Conservation (phyloP, 2,329 filamentous ascomycete genomes). For the Neodidymelliopsis sp. region DNA sequence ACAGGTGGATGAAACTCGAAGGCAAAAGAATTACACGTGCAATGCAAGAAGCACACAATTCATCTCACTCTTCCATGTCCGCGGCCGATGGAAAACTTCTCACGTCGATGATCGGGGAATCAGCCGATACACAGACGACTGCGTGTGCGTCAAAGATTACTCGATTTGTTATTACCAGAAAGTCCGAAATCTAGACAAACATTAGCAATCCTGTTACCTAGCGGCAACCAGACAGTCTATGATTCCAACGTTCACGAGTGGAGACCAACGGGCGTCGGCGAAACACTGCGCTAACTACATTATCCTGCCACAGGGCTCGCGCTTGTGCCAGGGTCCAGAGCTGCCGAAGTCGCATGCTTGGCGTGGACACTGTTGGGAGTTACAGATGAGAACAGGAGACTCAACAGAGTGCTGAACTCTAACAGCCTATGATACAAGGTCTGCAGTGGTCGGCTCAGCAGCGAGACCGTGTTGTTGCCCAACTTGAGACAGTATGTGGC, state of each 20-base stretch:
- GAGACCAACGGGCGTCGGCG: slow-evolving; percentile 13
- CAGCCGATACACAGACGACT: slow-evolving; percentile 5
- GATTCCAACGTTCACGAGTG: slow-evolving; percentile 19
- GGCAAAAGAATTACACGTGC: slow-evolving; percentile 11
- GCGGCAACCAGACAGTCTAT: slow-evolving; percentile 11
- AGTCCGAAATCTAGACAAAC: slow-evolving; percentile 18
- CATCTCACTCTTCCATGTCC: slow-evolving; percentile 5
- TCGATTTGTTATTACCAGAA: slow-evolving; percentile 13
- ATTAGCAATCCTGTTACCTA: slow-evolving; percentile 24
- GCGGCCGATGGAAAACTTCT: slow-evolving; percentile 18
- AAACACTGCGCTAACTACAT: slow-evolving; percentile 7
- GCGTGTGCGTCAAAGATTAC: slow-evolving; percentile 11
- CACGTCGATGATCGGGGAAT: slow-evolving; percentile 8
- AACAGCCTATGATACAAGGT: no score
- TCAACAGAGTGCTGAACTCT: no score
- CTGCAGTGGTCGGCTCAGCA: no score
- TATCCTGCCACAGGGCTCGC: slow-evolving; percentile 4
- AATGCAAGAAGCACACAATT: slow-evolving; percentile 6
- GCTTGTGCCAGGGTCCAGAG: slow-evolving; percentile 5
- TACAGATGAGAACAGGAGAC: slow-evolving; percentile 2
- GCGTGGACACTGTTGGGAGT: slow-evolving; percentile 1
- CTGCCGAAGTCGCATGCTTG: slow-evolving; percentile 15
- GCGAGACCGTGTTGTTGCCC: no score
- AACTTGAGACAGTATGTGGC: no score
- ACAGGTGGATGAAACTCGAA: slow-evolving; percentile 3